Evolutionary conservation across 305 asterid species (phyloP).

Genomic region (Fraxinus platypoda): DNA sequence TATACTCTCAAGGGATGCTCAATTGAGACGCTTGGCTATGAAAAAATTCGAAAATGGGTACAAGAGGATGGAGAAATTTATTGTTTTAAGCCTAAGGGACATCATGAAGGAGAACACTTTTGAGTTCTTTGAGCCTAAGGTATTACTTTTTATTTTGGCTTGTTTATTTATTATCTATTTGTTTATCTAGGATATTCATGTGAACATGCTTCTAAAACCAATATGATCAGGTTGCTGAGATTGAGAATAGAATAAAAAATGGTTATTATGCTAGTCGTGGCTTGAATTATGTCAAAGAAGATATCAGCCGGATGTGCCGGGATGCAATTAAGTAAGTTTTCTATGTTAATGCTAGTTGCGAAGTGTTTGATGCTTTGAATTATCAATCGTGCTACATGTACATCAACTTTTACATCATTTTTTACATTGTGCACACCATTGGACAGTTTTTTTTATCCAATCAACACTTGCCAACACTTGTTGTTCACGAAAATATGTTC

Average conservation of each 20-base stretch:
- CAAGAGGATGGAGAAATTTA: conserved; percentile 79
- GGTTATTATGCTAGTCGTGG: conserved; percentile 91
- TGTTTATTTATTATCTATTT: conserved; percentile 9
- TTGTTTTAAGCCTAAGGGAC: conserved; percentile 66
- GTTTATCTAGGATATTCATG: background rate
- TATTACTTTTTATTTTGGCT: conserved; percentile 29
- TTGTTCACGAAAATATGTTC: too few species aligned
- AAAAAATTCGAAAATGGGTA: conserved; percentile 81
- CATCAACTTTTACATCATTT: background rate
- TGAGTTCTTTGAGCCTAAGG: conserved; percentile 86
- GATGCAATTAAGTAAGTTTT: conserved; percentile 88
- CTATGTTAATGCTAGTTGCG: conserved; percentile 3
- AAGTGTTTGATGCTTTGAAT: background rate
- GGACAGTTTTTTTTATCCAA: background rate
- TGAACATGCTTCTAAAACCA: conserved; percentile 12
- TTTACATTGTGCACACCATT: background rate
- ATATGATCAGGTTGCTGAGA: conserved; percentile 66
- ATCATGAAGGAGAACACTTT: conserved; percentile 81
- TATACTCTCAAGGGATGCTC: conserved; percentile 94
- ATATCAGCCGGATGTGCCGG: conserved; percentile 86
- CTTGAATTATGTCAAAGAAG: conserved; percentile 79
- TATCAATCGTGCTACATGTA: background rate
- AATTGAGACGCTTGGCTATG: conserved; percentile 84
- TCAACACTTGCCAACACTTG: background rate
- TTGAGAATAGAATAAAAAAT: conserved; percentile 73